These are phyloP conservation scores for Yamadazyma atlantica DNA, from an alignment of 1,139 yeast species.

Conservation along the genomic window DNA sequence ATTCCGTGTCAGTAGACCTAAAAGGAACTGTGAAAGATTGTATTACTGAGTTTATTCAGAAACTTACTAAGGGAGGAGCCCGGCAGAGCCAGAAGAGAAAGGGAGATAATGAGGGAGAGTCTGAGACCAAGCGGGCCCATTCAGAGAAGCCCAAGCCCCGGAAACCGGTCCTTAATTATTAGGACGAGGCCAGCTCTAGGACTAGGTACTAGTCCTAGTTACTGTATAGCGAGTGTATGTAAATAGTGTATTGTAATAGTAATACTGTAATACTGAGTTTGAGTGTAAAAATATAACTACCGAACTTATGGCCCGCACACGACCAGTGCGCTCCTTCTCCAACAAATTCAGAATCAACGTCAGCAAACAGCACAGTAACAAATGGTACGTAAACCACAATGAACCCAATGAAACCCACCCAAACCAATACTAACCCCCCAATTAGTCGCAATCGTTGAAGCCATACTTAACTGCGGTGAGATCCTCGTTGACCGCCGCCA, in stretches of 20 bases:
- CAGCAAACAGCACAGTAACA: background rate
- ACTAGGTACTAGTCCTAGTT: no score
- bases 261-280: no score
- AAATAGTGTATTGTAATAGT: no score
- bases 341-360: background rate
- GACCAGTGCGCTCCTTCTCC: background rate
- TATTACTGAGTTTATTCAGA: background rate
- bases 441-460: conserved; percentile 89
- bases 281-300: background rate
- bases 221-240: no score
- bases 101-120: background rate
- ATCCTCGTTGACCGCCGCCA: conserved; percentile 91
- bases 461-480: conserved; percentile 95
- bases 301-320: no score
- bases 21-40: background rate
- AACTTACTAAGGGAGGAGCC: background rate
- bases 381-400: conserved; percentile 1
- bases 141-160: background rate
- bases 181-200: no score
- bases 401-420: background rate
- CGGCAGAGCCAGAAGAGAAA: background rate
- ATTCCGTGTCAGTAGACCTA: no score
- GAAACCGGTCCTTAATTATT: conserved; percentile 5
- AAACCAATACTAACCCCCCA: conserved; percentile 11
- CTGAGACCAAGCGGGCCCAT: background rate